phyloP scores from a whole-genome alignment of 805 yeast genomes.

The Pichia membranifaciens region DNA sequence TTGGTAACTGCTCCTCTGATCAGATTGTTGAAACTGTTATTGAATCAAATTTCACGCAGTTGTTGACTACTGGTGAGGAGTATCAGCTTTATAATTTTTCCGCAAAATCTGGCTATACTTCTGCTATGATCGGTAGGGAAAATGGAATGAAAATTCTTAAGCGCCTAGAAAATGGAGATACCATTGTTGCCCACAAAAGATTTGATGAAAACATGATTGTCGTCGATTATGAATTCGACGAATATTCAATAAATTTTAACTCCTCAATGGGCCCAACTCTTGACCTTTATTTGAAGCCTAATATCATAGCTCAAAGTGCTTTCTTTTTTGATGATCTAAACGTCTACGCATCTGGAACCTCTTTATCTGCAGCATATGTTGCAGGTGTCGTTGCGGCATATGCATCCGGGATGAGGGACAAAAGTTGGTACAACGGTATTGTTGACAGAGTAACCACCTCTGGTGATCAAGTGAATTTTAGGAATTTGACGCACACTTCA shows the following conservation, averaged over 20 bases:
- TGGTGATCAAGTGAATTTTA: slow-evolving; percentile 4
- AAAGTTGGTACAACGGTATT: neutral
- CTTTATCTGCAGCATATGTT: slow-evolving; percentile 10
- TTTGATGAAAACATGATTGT: neutral
- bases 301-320: slow-evolving; percentile 6
- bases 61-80: slow-evolving; percentile 3
- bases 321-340: slow-evolving; percentile 3
- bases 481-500: neutral
- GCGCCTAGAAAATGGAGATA: slow-evolving; percentile 1
- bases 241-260: slow-evolving; percentile 2
- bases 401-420: neutral
- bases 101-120: neutral
- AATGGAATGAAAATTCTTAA: slow-evolving; percentile 1
- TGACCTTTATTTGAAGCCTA: slow-evolving; percentile 7
- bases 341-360: slow-evolving; percentile 7
- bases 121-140: slow-evolving; percentile 1
- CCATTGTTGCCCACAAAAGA: slow-evolving; percentile 2
- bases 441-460: slow-evolving; percentile 8
- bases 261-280: slow-evolving; percentile 10
- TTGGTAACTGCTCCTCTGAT: slow-evolving; percentile 1
- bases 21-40: neutral
- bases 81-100: neutral
- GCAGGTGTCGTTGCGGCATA: slow-evolving; percentile 4
- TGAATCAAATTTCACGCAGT: slow-evolving; percentile 6
- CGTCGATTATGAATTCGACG: neutral